Evolutionary conservation across 2,329 filamentous ascomycete species (phyloP), one percentile per base, ranked within the genome.

Genomic region (Pestalotiopsis sp.): DNA sequence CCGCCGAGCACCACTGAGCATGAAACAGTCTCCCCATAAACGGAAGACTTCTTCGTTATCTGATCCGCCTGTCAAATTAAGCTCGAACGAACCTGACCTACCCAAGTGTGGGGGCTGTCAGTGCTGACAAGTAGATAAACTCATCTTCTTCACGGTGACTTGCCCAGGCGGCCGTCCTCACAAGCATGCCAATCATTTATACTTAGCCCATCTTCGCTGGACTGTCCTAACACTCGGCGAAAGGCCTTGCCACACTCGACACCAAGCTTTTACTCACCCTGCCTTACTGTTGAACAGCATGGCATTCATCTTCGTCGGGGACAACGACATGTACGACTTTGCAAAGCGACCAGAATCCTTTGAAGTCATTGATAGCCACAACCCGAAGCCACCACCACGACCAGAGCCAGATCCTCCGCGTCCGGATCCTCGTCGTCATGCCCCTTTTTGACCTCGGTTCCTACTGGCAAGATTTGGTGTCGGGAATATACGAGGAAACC

Each of bases 371-470:
- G 49, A 67, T 14, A 64, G 45, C n/a, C 67, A 75, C 68, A 77
- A 74, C 36, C 77, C 77, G 9, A 61, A 70, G 25, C 77, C 77
- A 41, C 74, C 75, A 64, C 77, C 77, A 49, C 73, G 69, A 27
- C 77, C 77, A 20, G 74, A 77, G 39, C 76, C 77, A 60, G 75
- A 76, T 14, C 74, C 74, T 4, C 77, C 77, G 41, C 72, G 74
- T 25, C 77, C 76, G 57, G 70, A 73, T 7, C 67, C 61, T 23
- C 75, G 75, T 23, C 61, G 61, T 9, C 61, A 36, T 27, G 27
- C 57, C 27, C 23, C 57, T 59, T 36, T 59, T 36, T 52, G 45
- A 52, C 11, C 14, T n/a, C 17, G n/a, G 20, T n/a, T 52, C 17
- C 45, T 52, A 52, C 20, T 52, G 17, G 45, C 45, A 52, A 23